Base-by-base conservation (phyloP, 106 monocot species). In the Platanthera zijinensis region DNA sequence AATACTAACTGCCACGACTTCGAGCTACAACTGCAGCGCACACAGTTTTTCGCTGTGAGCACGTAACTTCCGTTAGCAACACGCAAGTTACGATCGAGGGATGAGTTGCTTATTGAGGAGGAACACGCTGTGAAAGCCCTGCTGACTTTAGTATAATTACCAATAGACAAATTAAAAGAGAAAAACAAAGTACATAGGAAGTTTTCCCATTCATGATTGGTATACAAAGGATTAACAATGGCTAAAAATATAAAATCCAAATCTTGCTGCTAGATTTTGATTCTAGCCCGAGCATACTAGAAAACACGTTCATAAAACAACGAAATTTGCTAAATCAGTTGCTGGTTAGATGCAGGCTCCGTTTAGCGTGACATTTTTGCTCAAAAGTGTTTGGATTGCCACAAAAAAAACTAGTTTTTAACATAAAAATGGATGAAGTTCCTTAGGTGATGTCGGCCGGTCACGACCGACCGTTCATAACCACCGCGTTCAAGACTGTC, bases 21-120 rank as follows among this genome's bases (percentile, higher is more conserved):
- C 46, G 85, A 85, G 51, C 75, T 77, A 83, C 88, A 88, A 77
- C 75, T 78, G 74, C 88, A 88, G 14, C 53, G 70, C 66, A 88
- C 48, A 17, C 88, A 88, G 51, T 83, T 72, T 28, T 78, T 80
- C 8, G 88, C 88, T 14, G 88, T 88, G 48, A 85, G 82, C 5
- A 76, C 77, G 51, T 85, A 85, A 54, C 85, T 88, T 8, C 83
- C 82, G 51, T 85, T 88, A 1, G 88, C 78, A 32, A 88, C 68
- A 14, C n/a, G 85, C 0, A 88, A 74, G 57, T 72, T 72, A 54
- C 56, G 71, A 51, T 88, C 88, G 10, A 80, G 2, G 4, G 85
- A 63, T 3, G 69, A 72, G 25, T 50, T 83, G 52, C 72, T 77
- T 48, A 88, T 88, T 7, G 78, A 80, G 19, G 88, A 88, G 50